Base-by-base conservation (phyloP, 441 rosid species). In the Bruguiera hainesii region DNA sequence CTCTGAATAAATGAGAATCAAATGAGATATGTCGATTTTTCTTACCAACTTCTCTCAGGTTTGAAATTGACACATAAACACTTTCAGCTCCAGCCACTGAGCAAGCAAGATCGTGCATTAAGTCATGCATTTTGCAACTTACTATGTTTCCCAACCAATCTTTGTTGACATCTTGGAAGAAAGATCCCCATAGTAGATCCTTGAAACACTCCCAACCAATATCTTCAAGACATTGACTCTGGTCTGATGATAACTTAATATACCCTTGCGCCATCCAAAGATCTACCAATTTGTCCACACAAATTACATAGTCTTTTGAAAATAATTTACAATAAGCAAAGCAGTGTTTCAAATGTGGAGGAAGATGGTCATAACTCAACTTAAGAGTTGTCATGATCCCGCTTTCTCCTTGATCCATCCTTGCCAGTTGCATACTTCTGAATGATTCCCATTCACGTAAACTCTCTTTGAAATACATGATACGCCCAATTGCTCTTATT, bases 261-360 rank as follows among this genome's bases (percentile, higher is more conserved):
- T 25, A 25, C 26, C 1, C 26, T 25, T 25, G 26, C 26, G 26
- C 26, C 26, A 1, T 0, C 26, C 26, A 78, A 0, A 71, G 62
- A n/a, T 62, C 53, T 31, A 68, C 50, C 65, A 78, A 30, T 1
- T 18, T 55, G 4, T 52, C 31, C 29, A 35, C 51, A 19, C 59
- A 13, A 9, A 75, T 67, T 21, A 29, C 55, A 29, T 18, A 37
- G 53, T 57, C 76, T 49, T 65, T 67, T 1, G 74, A 79, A 46
- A 75, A 75, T 46, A 78, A 39, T 21, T 66, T 35, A 23, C 76
- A 78, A 57, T 66, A 71, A 3, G 69, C 64, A 39, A 78, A 78
- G 20, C 79, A 78, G 6, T 26, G 71, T 61, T 66, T 78, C 60
- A 78, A 56, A 64, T 48, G 61, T 4, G 70, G 9, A 0, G 79